Percentiles rank a stretch among this genome's conserved stretches.
Conservation (phyloP, 139 green algal genomes). For the Chlamydomonas sphaeroides region DNA sequence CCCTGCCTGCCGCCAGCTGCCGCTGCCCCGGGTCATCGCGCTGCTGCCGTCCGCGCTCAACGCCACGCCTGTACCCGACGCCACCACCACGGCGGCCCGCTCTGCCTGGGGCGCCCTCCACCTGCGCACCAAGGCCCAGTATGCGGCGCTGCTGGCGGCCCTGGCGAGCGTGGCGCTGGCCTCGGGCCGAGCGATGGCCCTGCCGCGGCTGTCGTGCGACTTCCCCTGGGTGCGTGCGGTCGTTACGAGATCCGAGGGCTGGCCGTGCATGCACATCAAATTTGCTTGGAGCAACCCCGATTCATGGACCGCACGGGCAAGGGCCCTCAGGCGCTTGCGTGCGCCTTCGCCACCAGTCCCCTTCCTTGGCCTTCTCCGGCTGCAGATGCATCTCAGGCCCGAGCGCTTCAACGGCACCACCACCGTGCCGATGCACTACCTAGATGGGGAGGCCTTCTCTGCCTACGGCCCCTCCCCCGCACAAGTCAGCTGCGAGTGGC, state of each 20-base stretch:
- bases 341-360: too few species aligned
- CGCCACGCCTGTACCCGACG: not conserved
- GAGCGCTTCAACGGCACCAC: too few species aligned
- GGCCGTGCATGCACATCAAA: too few species aligned
- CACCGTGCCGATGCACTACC: too few species aligned
- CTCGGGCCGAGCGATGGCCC: conserved; percentile 5
- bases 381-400: too few species aligned
- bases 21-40: not conserved
- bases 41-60: conserved; percentile 1
- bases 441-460: not conserved
- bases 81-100: not conserved
- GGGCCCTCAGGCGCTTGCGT: too few species aligned
- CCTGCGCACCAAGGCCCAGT: not conserved
- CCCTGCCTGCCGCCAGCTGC: not conserved
- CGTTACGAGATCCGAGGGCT: too few species aligned
- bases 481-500: conserved; percentile 30
- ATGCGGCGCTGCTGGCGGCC: not conserved
- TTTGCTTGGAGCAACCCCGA: too few species aligned
- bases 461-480: conserved; percentile 16
- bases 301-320: too few species aligned
- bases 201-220: conserved; percentile 17
- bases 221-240: conserved; percentile 18
- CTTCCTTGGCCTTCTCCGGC: too few species aligned
- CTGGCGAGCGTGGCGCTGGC: conserved; percentile 1
- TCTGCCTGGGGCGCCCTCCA: not conserved